Evolutionary conservation across 805 yeast genomes (phyloP).

Genomic region (Grigorovia yakushimaensis): DNA sequence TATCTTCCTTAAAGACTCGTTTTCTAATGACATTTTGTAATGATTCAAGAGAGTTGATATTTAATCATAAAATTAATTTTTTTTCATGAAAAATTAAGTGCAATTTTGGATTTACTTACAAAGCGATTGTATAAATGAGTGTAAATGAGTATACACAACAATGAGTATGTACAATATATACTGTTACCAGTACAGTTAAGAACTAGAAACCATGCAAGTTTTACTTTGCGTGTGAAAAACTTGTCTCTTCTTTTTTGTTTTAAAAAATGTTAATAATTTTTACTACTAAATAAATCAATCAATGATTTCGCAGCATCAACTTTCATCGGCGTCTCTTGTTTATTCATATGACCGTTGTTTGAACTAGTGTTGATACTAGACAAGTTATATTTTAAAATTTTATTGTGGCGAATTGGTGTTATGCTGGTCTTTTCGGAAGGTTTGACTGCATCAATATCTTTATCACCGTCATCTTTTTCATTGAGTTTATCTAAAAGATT

Average conservation of each 20-base stretch:
- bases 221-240: too few relatives aligned
- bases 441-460: neutral
- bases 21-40: neutral
- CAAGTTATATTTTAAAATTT: neutral
- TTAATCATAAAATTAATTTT: too few relatives aligned
- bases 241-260: too few relatives aligned
- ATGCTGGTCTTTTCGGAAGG: neutral
- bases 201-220: too few relatives aligned
- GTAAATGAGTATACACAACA: too few relatives aligned
- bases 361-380: neutral
- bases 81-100: too few relatives aligned
- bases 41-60: too few relatives aligned
- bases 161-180: too few relatives aligned
- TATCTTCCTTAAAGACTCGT: constrained; percentile 5
- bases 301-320: constrained; percentile 30
- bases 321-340: constrained; percentile 25
- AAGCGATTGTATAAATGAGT: too few relatives aligned
- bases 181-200: too few relatives aligned
- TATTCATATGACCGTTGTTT: neutral
- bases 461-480: neutral
- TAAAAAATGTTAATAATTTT: neutral
- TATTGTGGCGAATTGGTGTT: neutral
- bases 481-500: neutral
- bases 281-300: constrained; percentile 24
- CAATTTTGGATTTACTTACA: too few relatives aligned